phyloP scores from a whole-genome alignment of 108 stramenopile species.

The Epithemia pelagica region DNA sequence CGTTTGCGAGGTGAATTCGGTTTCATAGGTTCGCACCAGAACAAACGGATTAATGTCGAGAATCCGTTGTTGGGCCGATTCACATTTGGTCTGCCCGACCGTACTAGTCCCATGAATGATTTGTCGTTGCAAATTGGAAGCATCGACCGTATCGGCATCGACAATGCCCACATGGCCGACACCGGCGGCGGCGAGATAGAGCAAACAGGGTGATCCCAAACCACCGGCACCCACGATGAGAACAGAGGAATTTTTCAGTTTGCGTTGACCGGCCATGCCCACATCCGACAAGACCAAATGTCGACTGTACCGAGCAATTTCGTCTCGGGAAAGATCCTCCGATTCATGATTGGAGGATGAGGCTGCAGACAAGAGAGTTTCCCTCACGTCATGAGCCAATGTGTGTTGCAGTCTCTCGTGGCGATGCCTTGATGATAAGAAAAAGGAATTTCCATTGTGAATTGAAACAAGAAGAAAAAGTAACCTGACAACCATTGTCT shows the following conservation, averaged over 20 bases:
- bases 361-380: neutral
- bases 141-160: conserved; percentile 90
- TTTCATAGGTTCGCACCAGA: conserved; percentile 53
- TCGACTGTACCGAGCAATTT: conserved; percentile 86
- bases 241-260: conserved; percentile 71
- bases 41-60: conserved; percentile 81
- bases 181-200: conserved; percentile 95
- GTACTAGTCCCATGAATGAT: conserved; percentile 85
- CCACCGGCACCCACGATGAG: conserved; percentile 95
- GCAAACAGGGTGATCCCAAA: conserved; percentile 81
- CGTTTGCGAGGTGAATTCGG: conserved; percentile 74
- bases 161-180: conserved; percentile 88
- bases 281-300: conserved; percentile 85
- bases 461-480: no score
- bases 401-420: no score
- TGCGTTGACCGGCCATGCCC: conserved; percentile 65
- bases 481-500: no score
- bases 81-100: conserved; percentile 73
- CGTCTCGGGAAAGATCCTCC: conserved; percentile 35
- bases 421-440: no score
- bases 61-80: conserved; percentile 64
- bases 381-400: no score
- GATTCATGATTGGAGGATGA: neutral
- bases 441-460: neutral
- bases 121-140: conserved; percentile 93